phyloP scores from a whole-genome alignment of 139 green algal species.

The Volvox africanus region DNA sequence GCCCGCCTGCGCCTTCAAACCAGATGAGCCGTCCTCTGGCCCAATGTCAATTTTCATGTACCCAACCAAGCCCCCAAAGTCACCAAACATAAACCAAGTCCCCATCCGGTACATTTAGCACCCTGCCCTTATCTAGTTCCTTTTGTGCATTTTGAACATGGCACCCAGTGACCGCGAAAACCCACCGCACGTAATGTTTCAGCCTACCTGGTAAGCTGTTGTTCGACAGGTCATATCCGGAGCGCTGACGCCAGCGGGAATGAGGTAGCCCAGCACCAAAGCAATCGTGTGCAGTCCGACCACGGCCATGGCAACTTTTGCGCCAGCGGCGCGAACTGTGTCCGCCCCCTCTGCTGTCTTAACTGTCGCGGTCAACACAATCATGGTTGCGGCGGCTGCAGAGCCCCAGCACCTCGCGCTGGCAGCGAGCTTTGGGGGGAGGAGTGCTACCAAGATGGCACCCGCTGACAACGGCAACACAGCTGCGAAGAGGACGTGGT shows the following conservation, averaged over 20 bases:
- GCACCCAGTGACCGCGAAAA: too few species aligned
- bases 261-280: conserved; percentile 14
- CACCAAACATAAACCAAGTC: too few species aligned
- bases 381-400: neutral
- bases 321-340: neutral
- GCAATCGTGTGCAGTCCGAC: neutral
- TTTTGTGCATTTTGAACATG: too few species aligned
- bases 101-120: too few species aligned
- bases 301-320: neutral
- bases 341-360: neutral
- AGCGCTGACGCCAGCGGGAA: conserved; percentile 5
- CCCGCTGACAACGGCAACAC: neutral
- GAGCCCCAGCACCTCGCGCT: neutral
- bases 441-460: neutral
- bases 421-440: neutral
- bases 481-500: neutral
- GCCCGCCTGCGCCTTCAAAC: too few species aligned
- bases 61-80: too few species aligned
- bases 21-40: too few species aligned
- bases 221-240: neutral
- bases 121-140: too few species aligned
- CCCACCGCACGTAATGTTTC: too few species aligned
- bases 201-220: conserved; percentile 13
- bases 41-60: too few species aligned
- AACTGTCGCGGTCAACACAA: neutral